A percentile compares a stretch with the other conserved stretches of the same genome.
phyloP scores from a whole-genome alignment of 192 early-diverging fungal genomes.

The Linderina pennispora region DNA sequence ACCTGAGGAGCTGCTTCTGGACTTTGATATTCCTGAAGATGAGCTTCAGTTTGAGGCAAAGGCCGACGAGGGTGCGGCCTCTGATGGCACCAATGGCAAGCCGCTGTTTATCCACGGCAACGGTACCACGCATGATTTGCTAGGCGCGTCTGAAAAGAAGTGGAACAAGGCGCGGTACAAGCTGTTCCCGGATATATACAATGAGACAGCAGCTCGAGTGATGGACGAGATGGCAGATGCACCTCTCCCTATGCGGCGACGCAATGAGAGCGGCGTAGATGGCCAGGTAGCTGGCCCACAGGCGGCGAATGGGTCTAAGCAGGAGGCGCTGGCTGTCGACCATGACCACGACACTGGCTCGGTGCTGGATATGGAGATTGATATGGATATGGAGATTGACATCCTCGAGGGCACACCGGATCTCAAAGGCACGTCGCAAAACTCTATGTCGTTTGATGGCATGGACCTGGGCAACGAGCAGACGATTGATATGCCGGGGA shows the following conservation, averaged over 20 bases:
- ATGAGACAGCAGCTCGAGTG: slow-evolving; percentile 23
- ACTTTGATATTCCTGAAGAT: slow-evolving; percentile 33
- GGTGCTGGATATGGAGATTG: slow-evolving; percentile 8
- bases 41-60: no score
- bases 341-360: not conserved
- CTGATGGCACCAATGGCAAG: slow-evolving; percentile 15
- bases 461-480: not conserved
- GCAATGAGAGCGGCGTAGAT: not conserved
- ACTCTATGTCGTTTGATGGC: no score
- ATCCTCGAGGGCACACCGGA: slow-evolving; percentile 2
- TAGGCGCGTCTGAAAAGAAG: slow-evolving; percentile 33
- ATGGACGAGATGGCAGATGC: slow-evolving; percentile 36
- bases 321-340: not conserved
- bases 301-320: not conserved
- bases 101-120: slow-evolving; percentile 34
- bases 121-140: slow-evolving; percentile 17
- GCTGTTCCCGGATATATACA: slow-evolving; percentile 18
- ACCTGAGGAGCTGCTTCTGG: slow-evolving; percentile 24
- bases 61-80: no score
- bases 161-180: slow-evolving; percentile 32
- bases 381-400: slow-evolving; percentile 30
- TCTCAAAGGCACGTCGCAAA: not conserved
- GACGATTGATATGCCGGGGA: not conserved
- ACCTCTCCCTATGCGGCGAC: slow-evolving; percentile 18
- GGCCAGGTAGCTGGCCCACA: no score